phyloP scores from a whole-genome alignment of 441 rosid genomes.

The Erodium trifolium region DNA sequence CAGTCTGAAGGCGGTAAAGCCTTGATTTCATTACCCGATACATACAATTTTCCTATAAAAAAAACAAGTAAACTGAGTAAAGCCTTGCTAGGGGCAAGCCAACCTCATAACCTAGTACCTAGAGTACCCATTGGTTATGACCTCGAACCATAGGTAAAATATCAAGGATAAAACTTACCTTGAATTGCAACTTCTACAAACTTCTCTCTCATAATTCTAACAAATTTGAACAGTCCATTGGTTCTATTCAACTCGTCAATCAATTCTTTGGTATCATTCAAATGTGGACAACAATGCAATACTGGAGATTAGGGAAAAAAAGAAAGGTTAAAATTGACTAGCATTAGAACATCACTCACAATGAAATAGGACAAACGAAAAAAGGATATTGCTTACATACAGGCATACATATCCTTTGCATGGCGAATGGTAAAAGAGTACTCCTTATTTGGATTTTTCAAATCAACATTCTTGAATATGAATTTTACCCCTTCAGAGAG shows the following conservation, averaged over 20 bases:
- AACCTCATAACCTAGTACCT: neutral
- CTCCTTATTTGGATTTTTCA: slow-evolving; percentile 4
- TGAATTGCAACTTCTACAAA: slow-evolving; percentile 43
- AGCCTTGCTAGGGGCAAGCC: neutral
- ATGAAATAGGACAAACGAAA: neutral
- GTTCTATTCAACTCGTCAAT: slow-evolving; percentile 51
- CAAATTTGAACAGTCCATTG: slow-evolving; percentile 65
- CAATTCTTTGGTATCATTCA: slow-evolving; percentile 48
- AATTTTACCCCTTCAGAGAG: slow-evolving; percentile 10
- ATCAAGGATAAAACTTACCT: neutral
- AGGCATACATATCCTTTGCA: slow-evolving; percentile 3
- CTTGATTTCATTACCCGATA: neutral
- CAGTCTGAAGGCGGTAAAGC: slow-evolving; percentile 8
- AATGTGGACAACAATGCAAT: slow-evolving; percentile 61
- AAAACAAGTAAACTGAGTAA: neutral
- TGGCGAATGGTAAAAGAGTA: slow-evolving; percentile 7
- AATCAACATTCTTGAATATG: slow-evolving; percentile 10
- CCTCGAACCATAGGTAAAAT: neutral
- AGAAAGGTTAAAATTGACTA: neutral
- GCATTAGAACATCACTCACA: neutral
- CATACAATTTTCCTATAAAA: neutral
- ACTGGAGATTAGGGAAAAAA: slow-evolving; percentile 32
- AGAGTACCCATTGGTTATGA: neutral
- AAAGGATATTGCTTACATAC: slow-evolving; percentile 2
- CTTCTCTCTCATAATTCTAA: slow-evolving; percentile 55